Percentiles rank a stretch among this genome's conserved stretches.
phyloP scores from a whole-genome alignment of 345 rosid species.

The Hypericum androsaemum region DNA sequence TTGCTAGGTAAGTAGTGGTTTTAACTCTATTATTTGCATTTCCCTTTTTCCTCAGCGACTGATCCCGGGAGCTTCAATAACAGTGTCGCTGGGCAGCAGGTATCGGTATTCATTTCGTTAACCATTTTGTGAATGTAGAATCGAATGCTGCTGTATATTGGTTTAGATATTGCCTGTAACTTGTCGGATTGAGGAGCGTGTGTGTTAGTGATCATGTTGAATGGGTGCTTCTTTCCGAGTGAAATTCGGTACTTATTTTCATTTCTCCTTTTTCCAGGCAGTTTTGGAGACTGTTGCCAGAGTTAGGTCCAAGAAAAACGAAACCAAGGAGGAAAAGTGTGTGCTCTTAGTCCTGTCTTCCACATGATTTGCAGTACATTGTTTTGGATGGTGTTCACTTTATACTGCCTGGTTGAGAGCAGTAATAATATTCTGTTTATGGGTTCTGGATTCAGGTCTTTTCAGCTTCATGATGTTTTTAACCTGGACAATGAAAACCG shows the following conservation, averaged over 20 bases:
- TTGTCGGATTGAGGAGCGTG: too few relatives aligned
- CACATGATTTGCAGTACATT: too few relatives aligned
- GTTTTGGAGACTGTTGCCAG: constrained; percentile 10
- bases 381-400: too few relatives aligned
- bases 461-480: constrained; percentile 10
- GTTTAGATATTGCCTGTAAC: too few relatives aligned
- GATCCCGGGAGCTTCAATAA: constrained; percentile 10
- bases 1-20: too few relatives aligned
- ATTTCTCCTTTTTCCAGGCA: constrained; percentile 3
- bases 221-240: too few relatives aligned
- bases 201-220: too few relatives aligned
- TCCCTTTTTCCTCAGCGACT: constrained; percentile 1
- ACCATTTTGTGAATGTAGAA: neutral
- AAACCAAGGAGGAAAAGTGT: constrained; percentile 8
- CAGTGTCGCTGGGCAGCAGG: constrained; percentile 11
- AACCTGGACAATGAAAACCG: constrained; percentile 7
- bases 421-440: constrained; percentile 7
- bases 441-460: neutral
- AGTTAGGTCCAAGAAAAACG: constrained; percentile 7
- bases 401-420: neutral
- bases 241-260: neutral
- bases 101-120: neutral
- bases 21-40: neutral
- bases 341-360: neutral
- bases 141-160: neutral